Evolutionary conservation across 805 yeast species (phyloP).

Genomic region (Wickerhamiella parazyma): DNA sequence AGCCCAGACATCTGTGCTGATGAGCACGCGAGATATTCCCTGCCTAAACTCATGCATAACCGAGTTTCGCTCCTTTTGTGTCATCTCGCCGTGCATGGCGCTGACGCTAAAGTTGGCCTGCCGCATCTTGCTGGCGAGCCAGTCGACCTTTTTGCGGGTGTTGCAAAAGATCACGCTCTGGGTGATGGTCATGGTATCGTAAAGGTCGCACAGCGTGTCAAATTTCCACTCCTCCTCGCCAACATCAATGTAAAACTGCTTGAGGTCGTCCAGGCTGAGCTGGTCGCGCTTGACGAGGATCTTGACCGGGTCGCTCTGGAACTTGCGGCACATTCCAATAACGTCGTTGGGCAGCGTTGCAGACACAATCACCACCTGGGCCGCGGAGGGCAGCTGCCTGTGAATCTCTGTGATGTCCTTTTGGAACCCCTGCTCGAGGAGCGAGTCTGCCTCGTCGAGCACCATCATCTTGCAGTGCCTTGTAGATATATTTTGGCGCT

Average conservation of each 20-base stretch:
- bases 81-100: slow-evolving; percentile 95
- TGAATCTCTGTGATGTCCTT: slow-evolving; percentile 90
- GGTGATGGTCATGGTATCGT: slow-evolving; percentile 88
- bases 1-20: slow-evolving; percentile 95
- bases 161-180: slow-evolving; percentile 98
- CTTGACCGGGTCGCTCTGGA: slow-evolving; percentile 86
- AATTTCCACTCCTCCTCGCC: slow-evolving; percentile 91
- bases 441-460: slow-evolving; percentile 94
- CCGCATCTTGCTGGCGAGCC: slow-evolving; percentile 67
- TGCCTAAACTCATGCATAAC: slow-evolving; percentile 93
- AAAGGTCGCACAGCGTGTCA: slow-evolving; percentile 85
- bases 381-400: slow-evolving; percentile 65
- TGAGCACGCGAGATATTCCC: slow-evolving; percentile 84
- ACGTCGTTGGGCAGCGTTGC: slow-evolving; percentile 92
- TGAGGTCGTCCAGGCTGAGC: slow-evolving; percentile 84
- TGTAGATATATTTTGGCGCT: slow-evolving; percentile 61
- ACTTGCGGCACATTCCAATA: slow-evolving; percentile 78
- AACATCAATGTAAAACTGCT: slow-evolving; percentile 80
- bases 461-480: slow-evolving; percentile 75
- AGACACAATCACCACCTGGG: slow-evolving; percentile 87
- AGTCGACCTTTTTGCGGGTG: slow-evolving; percentile 89
- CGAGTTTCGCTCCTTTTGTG: slow-evolving; percentile 85
- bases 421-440: slow-evolving; percentile 84
- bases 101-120: slow-evolving; percentile 80
- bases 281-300: slow-evolving; percentile 91